Conservation (phyloP, 495 filamentous ascomycete species). For the Trypethelium eluteriae region DNA sequence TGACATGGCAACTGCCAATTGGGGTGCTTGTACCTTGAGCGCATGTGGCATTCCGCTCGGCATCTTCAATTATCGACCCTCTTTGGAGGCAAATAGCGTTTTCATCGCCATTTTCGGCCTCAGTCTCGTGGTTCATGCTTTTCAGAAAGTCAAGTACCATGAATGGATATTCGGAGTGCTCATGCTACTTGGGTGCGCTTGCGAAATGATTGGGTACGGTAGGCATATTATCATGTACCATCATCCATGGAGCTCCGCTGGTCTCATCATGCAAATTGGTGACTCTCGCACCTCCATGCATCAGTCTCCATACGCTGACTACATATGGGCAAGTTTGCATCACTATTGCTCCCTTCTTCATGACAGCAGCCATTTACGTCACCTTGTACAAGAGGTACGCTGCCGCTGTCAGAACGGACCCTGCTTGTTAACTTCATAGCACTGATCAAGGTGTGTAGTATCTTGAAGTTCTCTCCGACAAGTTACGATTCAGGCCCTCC, state of each 20-base stretch:
- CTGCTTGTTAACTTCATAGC: background rate
- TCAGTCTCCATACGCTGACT: constrained; percentile 41
- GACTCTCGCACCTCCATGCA: constrained; percentile 49
- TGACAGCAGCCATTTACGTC: too few species aligned
- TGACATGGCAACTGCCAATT: background rate
- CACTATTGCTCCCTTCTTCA: too few species aligned
- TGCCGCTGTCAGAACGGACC: background rate
- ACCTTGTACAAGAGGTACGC: constrained; percentile 30
- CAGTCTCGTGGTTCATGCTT: background rate
- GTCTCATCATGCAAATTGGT: constrained; percentile 38
- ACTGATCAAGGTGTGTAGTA: background rate
- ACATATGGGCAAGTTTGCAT: constrained; percentile 26
- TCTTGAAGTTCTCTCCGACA: background rate
- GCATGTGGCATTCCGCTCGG: background rate
- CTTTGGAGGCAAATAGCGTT: constrained; percentile 11
- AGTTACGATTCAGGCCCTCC: constrained; percentile 22
- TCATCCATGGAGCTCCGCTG: constrained; percentile 18
- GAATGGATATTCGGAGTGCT: constrained; percentile 17
- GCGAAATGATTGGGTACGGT: constrained; percentile 24
- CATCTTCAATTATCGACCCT: constrained; percentile 12
- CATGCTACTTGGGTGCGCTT: constrained; percentile 18
- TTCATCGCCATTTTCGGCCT: constrained; percentile 13
- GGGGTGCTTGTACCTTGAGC: constrained; percentile 3
- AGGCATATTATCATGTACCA: constrained; percentile 23
- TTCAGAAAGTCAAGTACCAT: constrained; percentile 12